phyloP scores from a whole-genome alignment of 2,329 filamentous ascomycete genomes.

The Macrophomina pseudophaseolina region DNA sequence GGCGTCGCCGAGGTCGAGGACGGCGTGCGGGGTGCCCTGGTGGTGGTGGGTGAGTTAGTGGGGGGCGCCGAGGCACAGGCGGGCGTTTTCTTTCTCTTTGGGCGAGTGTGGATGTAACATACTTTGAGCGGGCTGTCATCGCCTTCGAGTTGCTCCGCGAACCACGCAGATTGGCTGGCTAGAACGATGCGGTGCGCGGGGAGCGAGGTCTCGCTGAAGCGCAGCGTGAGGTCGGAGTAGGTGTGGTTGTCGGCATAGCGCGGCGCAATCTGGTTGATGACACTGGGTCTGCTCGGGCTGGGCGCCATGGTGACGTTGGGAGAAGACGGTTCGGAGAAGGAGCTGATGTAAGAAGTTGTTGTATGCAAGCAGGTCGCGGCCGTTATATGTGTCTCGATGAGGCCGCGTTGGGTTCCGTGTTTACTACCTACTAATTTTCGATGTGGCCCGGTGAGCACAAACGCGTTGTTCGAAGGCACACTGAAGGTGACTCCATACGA shows the following conservation, averaged over 20 bases:
- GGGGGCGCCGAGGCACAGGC: neutral
- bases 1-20: constrained; percentile 1
- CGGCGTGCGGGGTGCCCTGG: neutral
- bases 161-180: constrained; percentile 17
- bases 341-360: neutral
- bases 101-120: neutral
- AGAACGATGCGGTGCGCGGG: constrained; percentile 17
- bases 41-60: neutral
- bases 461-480: too few species aligned
- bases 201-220: neutral
- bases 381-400: neutral
- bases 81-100: too few species aligned
- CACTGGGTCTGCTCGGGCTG: neutral
- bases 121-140: neutral
- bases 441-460: too few species aligned
- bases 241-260: neutral
- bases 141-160: neutral
- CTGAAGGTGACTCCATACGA: too few species aligned
- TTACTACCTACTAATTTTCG: too few species aligned
- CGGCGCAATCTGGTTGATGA: neutral
- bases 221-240: constrained; percentile 11
- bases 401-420: neutral
- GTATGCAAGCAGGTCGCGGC: neutral
- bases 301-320: neutral
- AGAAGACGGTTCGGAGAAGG: neutral